These are phyloP conservation scores for Astraeus odoratus DNA, from an alignment of 768 basidiomycete species.

Conservation along the genomic window DNA sequence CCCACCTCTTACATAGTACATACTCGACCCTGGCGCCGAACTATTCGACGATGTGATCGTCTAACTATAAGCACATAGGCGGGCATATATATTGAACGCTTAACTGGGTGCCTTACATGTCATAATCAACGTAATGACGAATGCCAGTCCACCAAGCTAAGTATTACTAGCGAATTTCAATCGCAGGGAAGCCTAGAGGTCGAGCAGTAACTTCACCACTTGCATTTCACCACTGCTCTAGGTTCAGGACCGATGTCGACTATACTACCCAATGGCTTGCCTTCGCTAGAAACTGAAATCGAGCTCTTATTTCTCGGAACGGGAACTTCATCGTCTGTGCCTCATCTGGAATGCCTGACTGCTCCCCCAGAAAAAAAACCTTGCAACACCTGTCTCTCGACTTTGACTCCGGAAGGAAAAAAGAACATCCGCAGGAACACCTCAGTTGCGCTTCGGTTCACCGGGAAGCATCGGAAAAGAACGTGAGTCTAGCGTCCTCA, in stretches of 20 bases:
- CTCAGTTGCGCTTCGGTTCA: slow-evolving; percentile 54
- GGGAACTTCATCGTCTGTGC: slow-evolving; percentile 70
- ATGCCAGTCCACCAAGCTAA: too few species aligned
- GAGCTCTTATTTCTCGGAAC: slow-evolving; percentile 83
- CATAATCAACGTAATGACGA: too few species aligned
- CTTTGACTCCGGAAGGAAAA: slow-evolving; percentile 62
- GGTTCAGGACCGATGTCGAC: neutral
- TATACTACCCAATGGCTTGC: neutral
- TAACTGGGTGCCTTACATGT: too few species aligned
- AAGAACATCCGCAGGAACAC: slow-evolving; percentile 86
- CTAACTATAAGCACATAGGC: too few species aligned
- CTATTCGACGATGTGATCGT: too few species aligned
- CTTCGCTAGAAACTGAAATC: slow-evolving; percentile 14
- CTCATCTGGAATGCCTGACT: slow-evolving; percentile 70
- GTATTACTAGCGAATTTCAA: too few species aligned
- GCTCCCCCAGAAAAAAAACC: slow-evolving; percentile 42
- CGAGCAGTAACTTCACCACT: neutral
- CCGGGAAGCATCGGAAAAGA: slow-evolving; percentile 30
- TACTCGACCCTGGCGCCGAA: too few species aligned
- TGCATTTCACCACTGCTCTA: neutral
- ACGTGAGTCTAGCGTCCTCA: slow-evolving; percentile 38
- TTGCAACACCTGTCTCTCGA: slow-evolving; percentile 64
- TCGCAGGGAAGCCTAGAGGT: too few species aligned
- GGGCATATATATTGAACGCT: too few species aligned
- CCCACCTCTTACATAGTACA: too few species aligned